Percentiles rank a stretch among this genome's conserved stretches.
Conservation (phyloP, 202 grass and related monocot species). For the Elaeis oleifera region DNA sequence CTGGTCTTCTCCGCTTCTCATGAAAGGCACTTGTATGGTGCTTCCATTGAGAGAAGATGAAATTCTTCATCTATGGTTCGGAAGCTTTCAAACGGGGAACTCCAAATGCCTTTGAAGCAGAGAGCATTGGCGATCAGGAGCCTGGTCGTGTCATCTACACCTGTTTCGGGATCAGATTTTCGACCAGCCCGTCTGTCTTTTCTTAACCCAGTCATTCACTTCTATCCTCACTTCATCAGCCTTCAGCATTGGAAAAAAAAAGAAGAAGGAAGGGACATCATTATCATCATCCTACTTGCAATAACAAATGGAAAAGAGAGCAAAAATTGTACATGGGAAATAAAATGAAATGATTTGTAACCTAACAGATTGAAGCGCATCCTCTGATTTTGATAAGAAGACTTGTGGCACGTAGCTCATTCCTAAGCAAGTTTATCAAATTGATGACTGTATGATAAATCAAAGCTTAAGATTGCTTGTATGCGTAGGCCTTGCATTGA, state of each 20-base stretch:
- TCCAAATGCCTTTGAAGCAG: background rate
- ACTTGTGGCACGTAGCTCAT: too few species aligned
- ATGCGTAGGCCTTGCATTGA: too few species aligned
- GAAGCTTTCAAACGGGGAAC: slow-evolving; percentile 3
- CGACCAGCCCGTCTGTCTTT: background rate
- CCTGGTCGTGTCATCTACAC: background rate
- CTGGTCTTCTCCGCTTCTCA: background rate
- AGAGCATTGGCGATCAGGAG: slow-evolving; percentile 11
- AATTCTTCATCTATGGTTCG: background rate
- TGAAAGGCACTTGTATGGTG: background rate
- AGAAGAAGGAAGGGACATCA: background rate
- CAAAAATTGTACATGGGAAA: too few species aligned
- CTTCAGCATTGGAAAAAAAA: background rate
- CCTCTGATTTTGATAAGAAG: too few species aligned
- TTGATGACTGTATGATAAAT: too few species aligned
- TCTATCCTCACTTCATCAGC: background rate
- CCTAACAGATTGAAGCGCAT: too few species aligned
- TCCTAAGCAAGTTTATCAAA: too few species aligned
- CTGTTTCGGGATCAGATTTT: background rate
- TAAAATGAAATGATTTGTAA: too few species aligned
- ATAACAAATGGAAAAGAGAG: too few species aligned
- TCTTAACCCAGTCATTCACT: background rate
- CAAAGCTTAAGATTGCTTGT: too few species aligned
- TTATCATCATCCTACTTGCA: background rate
- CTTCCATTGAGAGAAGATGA: slow-evolving; percentile 7